Conservation (phyloP, 148 eudicot genomes). For the Persicaria tinctoria region DNA sequence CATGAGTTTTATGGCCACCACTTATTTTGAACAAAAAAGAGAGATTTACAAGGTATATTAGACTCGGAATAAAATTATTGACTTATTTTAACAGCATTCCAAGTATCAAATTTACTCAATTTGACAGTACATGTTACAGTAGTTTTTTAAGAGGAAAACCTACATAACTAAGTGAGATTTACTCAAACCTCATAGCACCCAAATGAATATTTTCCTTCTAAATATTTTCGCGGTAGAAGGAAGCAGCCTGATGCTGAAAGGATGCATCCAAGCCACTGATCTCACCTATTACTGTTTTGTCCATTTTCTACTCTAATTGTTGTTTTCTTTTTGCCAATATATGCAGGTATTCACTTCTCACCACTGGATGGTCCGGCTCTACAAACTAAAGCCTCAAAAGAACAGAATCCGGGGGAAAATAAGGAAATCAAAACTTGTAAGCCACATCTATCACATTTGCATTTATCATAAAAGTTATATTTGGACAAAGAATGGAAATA, state of each 20-base stretch:
- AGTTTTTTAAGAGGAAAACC: no score
- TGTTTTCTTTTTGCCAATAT: neutral
- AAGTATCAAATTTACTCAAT: no score
- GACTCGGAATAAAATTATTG: no score
- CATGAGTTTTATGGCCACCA: no score
- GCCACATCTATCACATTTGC: neutral
- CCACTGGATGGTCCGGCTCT: slow-evolving; percentile 98
- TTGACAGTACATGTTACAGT: no score
- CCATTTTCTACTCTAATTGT: neutral
- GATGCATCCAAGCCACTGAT: neutral
- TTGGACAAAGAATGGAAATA: neutral
- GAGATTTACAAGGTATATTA: no score
- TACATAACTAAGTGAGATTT: no score
- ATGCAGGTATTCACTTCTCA: slow-evolving; percentile 89
- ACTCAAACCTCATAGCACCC: no score
- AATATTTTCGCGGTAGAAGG: neutral
- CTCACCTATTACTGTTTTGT: neutral
- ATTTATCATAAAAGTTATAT: slow-evolving; percentile 1
- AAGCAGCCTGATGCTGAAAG: neutral
- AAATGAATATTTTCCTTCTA: neutral
- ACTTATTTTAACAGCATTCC: no score
- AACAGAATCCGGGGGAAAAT: slow-evolving; percentile 82
- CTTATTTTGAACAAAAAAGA: no score
- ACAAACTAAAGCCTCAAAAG: slow-evolving; percentile 82
- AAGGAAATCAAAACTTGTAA: slow-evolving; percentile 75